A percentile compares a stretch with the other conserved stretches of the same genome.
Evolutionary conservation across 371 early-diverging fungal genomes (phyloP).

Genomic region (Mucor indicus): DNA sequence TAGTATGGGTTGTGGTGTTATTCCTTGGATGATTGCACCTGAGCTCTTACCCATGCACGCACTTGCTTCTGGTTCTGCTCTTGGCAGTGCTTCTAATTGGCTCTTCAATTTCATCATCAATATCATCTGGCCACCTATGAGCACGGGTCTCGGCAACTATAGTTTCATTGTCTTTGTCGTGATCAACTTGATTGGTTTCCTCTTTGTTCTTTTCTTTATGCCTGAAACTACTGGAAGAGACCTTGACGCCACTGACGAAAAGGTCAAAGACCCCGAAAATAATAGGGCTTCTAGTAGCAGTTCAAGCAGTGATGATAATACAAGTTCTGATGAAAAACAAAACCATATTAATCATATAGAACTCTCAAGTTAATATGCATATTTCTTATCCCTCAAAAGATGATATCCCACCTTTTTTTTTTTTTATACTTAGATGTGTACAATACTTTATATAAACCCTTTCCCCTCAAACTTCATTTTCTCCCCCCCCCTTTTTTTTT

Average conservation of each 20-base stretch:
- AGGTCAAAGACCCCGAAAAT: constrained; percentile 7
- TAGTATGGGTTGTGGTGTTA: constrained; percentile 49
- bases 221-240: constrained; percentile 43
- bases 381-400: too few species aligned
- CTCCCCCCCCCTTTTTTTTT: too few species aligned
- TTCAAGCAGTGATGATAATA: too few species aligned
- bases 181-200: constrained; percentile 42
- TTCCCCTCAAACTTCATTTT: too few species aligned
- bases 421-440: too few species aligned
- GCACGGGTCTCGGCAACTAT: constrained; percentile 26
- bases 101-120: constrained; percentile 44
- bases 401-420: too few species aligned
- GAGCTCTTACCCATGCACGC: constrained; percentile 47
- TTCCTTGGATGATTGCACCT: constrained; percentile 51
- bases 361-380: too few species aligned
- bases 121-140: constrained; percentile 40
- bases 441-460: too few species aligned
- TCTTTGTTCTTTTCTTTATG: constrained; percentile 39
- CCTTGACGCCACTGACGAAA: constrained; percentile 25
- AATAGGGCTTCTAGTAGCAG: too few species aligned
- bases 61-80: constrained; percentile 42
- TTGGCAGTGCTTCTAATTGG: constrained; percentile 45
- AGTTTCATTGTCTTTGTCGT: constrained; percentile 40
- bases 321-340: too few species aligned
- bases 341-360: too few species aligned